A percentile compares a stretch with the other conserved stretches of the same genome.
Evolutionary conservation across 352 stramenopile species (phyloP).

Genomic region (Phytophthora idaei): DNA sequence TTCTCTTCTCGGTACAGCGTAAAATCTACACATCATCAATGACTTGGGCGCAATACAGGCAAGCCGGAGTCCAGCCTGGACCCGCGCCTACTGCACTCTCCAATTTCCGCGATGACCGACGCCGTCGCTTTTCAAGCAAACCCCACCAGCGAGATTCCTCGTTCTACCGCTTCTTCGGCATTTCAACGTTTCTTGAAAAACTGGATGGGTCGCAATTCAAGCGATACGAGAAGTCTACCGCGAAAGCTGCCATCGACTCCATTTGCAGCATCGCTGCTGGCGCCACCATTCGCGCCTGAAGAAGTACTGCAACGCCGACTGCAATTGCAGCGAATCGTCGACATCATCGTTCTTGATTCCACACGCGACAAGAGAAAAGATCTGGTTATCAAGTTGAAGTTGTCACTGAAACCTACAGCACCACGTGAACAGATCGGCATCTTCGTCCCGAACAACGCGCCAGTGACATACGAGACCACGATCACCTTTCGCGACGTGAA

Average conservation of each 20-base stretch:
- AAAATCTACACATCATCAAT: not conserved
- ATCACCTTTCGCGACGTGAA: slow-evolving; percentile 22
- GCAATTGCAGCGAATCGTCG: slow-evolving; percentile 23
- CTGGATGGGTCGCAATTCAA: slow-evolving; percentile 5
- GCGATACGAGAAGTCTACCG: not conserved
- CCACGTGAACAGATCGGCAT: slow-evolving; percentile 12
- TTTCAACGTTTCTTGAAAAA: slow-evolving; percentile 11
- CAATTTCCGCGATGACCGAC: not conserved
- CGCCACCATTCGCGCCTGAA: slow-evolving; percentile 4
- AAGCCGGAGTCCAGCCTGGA: no score
- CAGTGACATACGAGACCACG: not conserved
- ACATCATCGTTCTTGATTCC: slow-evolving; percentile 19
- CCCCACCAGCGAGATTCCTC: not conserved
- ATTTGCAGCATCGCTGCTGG: slow-evolving; percentile 14
- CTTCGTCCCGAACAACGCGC: slow-evolving; percentile 18
- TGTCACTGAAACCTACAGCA: slow-evolving; percentile 14
- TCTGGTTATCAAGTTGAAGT: slow-evolving; percentile 18
- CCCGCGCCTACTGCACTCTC: no score
- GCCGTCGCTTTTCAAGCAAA: not conserved
- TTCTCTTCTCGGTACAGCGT: not conserved
- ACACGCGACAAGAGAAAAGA: slow-evolving; percentile 29
- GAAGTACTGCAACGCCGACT: not conserved
- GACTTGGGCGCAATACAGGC: not conserved
- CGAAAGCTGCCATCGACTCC: slow-evolving; percentile 14
- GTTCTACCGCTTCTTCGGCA: not conserved